Conservation (phyloP, 169 alveolate genomes). For the Plasmodium fragile region DNA sequence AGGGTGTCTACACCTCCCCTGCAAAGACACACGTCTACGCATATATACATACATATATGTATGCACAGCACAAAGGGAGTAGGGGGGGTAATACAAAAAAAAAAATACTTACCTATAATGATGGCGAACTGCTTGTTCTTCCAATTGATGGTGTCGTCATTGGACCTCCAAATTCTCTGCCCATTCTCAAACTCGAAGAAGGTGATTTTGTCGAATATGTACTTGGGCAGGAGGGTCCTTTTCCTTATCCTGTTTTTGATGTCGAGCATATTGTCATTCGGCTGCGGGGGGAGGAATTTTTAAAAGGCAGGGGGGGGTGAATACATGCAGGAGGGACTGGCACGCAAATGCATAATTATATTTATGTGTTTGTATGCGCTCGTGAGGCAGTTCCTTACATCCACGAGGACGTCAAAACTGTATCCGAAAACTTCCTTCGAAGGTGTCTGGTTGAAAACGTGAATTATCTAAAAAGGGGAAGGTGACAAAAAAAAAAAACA, state of each 20-base stretch:
- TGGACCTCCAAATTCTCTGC: constrained; percentile 75
- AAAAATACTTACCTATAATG: constrained; percentile 39
- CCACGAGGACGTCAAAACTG: constrained; percentile 73
- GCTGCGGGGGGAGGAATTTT: constrained; percentile 17
- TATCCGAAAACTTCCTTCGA: constrained; percentile 73
- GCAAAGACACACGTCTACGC: neutral
- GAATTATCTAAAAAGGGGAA: constrained; percentile 49
- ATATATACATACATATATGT: neutral
- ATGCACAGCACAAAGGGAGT: neutral
- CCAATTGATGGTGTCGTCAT: constrained; percentile 73
- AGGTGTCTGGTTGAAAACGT: constrained; percentile 73
- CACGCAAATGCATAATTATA: neutral
- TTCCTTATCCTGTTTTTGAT: constrained; percentile 62
- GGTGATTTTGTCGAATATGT: constrained; percentile 69
- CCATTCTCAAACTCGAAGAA: constrained; percentile 75
- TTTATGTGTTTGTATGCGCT: neutral
- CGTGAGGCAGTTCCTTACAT: constrained; percentile 9
- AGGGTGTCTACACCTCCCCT: neutral
- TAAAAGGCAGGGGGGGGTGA: neutral
- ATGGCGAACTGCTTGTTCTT: constrained; percentile 61
- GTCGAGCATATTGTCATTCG: constrained; percentile 66
- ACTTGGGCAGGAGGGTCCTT: constrained; percentile 66
- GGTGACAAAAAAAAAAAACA: neutral
- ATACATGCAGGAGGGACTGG: neutral
- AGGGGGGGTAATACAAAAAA: neutral